phyloP scores from a whole-genome alignment of 768 basidiomycete genomes.

The Termitomyces sp. region DNA sequence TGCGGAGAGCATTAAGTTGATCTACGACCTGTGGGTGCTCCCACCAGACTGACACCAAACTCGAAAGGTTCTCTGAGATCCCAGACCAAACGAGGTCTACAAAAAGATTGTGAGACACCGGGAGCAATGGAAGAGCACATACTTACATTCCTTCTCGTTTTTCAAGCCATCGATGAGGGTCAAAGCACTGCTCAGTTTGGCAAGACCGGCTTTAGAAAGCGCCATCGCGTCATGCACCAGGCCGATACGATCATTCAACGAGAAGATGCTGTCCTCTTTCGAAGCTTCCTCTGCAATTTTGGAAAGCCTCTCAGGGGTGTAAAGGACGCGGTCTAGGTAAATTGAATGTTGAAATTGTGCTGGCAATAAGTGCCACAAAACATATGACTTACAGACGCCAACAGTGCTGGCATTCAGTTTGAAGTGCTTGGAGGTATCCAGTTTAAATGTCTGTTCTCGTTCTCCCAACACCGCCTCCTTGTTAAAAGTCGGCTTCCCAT shows the following conservation, averaged over 20 bases:
- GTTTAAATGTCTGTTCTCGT: constrained; percentile 58
- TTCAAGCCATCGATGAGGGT: constrained; percentile 64
- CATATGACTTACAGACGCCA: constrained; percentile 70
- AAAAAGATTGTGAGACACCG: neutral
- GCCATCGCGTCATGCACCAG: constrained; percentile 80
- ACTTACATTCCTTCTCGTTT: constrained; percentile 73
- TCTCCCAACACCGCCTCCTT: constrained; percentile 58
- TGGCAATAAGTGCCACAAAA: neutral
- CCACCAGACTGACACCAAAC: constrained; percentile 73
- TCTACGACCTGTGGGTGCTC: constrained; percentile 55
- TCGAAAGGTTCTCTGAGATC: constrained; percentile 49
- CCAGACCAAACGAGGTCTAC: constrained; percentile 80
- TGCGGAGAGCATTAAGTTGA: constrained; percentile 53
- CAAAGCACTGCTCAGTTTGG: constrained; percentile 71
- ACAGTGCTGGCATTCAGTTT: constrained; percentile 89
- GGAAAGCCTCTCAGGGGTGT: constrained; percentile 71
- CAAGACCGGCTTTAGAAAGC: constrained; percentile 76
- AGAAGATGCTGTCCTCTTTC: constrained; percentile 48
- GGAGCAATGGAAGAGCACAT: neutral
- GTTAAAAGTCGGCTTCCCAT: constrained; percentile 56
- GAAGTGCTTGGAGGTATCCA: constrained; percentile 76
- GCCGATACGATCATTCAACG: constrained; percentile 84
- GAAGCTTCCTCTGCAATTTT: constrained; percentile 79
- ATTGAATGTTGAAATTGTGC: neutral
- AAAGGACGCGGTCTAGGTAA: constrained; percentile 72